Evolutionary conservation across 1,284 basidiomycete genomes (phyloP).

Genomic region (Leccinum pachyderme): DNA sequence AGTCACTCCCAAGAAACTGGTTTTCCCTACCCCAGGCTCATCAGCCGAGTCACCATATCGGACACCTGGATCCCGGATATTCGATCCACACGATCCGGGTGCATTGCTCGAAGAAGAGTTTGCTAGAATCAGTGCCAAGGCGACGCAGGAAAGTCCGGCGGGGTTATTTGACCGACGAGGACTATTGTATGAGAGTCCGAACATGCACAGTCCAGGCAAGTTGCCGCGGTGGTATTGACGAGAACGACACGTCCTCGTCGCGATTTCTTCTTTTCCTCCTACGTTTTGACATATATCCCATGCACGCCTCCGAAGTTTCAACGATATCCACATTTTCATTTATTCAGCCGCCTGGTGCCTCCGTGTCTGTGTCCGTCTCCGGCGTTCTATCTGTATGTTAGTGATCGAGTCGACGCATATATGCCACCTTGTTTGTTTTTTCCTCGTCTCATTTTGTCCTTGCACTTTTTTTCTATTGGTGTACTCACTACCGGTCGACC

Average conservation of each 20-base stretch:
- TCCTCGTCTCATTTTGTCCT: constrained; percentile 14
- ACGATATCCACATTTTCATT: not conserved
- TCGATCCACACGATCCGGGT: constrained; percentile 68
- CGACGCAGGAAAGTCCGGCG: constrained; percentile 51
- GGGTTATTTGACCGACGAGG: constrained; percentile 53
- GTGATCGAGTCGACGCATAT: not conserved
- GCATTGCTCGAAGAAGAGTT: constrained; percentile 65
- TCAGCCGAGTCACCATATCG: constrained; percentile 51
- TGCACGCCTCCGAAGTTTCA: not conserved
- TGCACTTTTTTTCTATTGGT: not conserved
- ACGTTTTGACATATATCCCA: not conserved
- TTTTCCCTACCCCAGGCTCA: constrained; percentile 39
- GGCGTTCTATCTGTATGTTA: not conserved
- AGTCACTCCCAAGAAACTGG: constrained; percentile 55
- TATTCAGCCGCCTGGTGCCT: not conserved
- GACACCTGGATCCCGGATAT: constrained; percentile 54
- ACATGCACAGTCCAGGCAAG: constrained; percentile 43
- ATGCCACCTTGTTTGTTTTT: constrained; percentile 4
- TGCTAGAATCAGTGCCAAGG: constrained; percentile 43
- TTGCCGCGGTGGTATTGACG: constrained; percentile 51
- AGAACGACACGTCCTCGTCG: not conserved
- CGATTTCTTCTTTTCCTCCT: not conserved
- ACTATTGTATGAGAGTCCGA: constrained; percentile 64
- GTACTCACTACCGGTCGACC: not conserved
- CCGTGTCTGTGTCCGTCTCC: not conserved